Conservation (phyloP, 2,329 filamentous ascomycete genomes). For the Talaromyces atroroseus region DNA sequence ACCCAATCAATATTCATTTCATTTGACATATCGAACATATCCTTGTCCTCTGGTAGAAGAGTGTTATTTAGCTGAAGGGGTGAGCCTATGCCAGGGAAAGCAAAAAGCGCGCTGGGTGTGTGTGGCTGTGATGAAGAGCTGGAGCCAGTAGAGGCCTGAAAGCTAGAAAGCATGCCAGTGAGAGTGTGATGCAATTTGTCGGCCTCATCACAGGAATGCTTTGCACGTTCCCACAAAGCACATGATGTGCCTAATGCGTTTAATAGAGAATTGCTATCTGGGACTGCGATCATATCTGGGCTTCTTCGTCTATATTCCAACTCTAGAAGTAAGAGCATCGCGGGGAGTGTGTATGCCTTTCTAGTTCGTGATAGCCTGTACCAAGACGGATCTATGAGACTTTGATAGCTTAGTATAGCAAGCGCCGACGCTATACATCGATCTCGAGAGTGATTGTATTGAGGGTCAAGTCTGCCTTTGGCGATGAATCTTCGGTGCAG, state of each 20-base stretch:
- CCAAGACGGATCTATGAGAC: constrained; percentile 4
- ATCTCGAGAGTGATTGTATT: constrained; percentile 82
- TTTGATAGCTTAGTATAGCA: constrained; percentile 4
- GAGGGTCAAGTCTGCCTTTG: constrained; percentile 67
- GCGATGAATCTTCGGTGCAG: constrained; percentile 82
- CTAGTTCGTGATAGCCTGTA: constrained; percentile 8
- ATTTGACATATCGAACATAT: constrained; percentile 9
- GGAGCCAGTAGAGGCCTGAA: neutral
- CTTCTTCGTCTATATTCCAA: constrained; percentile 9
- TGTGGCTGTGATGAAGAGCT: neutral
- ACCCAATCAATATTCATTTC: constrained; percentile 14
- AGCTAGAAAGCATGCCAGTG: constrained; percentile 7
- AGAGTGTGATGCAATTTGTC: constrained; percentile 7
- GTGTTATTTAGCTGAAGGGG: neutral
- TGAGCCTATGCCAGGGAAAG: neutral
- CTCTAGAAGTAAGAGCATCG: constrained; percentile 12
- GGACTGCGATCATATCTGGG: neutral
- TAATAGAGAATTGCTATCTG: neutral
- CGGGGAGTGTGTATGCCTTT: constrained; percentile 1
- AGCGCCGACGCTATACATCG: constrained; percentile 68
- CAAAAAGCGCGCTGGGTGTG: neutral
- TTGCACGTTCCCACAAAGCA: constrained; percentile 4
- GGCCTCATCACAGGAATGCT: constrained; percentile 4
- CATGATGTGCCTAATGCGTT: constrained; percentile 8
- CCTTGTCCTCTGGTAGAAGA: neutral